Base-by-base conservation (phyloP, 805 yeast genomes). In the Metschnikowia matae region DNA sequence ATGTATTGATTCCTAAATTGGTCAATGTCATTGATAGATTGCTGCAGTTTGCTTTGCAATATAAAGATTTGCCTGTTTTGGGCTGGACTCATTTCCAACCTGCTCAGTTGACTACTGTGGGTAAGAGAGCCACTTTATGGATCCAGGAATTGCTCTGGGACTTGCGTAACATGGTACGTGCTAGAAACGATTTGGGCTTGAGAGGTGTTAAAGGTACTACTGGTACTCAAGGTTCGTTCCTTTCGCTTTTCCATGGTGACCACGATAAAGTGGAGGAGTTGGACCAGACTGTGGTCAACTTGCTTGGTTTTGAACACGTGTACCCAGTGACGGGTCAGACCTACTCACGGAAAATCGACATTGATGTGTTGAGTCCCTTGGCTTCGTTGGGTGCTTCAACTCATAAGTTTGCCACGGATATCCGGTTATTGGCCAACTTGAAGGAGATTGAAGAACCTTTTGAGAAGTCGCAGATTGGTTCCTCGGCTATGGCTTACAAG, bases 71-170 rank as follows among this genome's bases (percentile, higher is more conserved):
- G 71, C 98, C 99, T 35, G 97, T 91, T 40, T 80, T 94, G 58
- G 99, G 99, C 34, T 94, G 98, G 98, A 94, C 99, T 51, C 99
- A 94, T 73, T 94, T 94, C 83, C 99, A 94, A 77, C 99, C 99
- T 14, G 99, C 99, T 48, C 99, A 94, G 77, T 82, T 94, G 69
- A 92, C 98, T 59, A 94, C 99, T 33, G 96, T 94, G 56, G 99
- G 99, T 69, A 94, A 94, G 79, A 86, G 99, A 74, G 95, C 96
- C 50, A 90, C 97, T 41, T 77, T 94, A 65, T 94, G 99, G 99
- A 77, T 94, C 62, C 99, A 94, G 78, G 99, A 94, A 72, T 77
- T 94, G 62, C 78, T 94, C 63, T 94, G 98, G 99, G 99, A 94
- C 73, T 81, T 94, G 70, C 83, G 99, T 75, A 94, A 94, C 75